Percentiles rank a stretch among this genome's conserved stretches.
Evolutionary conservation across 2,329 filamentous ascomycete genomes (phyloP).

Genomic region (Epichloe scottii): DNA sequence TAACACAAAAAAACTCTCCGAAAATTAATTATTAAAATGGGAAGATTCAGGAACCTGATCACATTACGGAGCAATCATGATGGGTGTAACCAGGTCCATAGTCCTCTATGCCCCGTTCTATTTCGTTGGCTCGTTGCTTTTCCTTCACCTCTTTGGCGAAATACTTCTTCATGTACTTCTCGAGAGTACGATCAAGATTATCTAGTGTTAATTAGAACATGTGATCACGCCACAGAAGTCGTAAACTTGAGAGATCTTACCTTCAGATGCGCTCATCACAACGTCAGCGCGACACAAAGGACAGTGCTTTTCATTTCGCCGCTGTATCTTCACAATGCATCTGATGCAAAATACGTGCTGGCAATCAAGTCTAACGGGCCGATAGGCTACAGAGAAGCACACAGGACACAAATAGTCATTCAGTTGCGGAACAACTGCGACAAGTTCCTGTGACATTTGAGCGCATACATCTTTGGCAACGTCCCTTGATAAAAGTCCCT

Average conservation of each 20-base stretch:
- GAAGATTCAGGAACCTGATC: constrained; percentile 6
- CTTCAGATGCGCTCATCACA: constrained; percentile 55
- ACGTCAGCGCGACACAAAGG: constrained; percentile 64
- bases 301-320: constrained; percentile 53
- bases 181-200: constrained; percentile 56
- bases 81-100: constrained; percentile 55
- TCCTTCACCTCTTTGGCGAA: constrained; percentile 60
- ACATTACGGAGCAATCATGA: constrained; percentile 50
- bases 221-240: background rate
- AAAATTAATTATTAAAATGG: background rate
- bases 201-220: constrained; percentile 26
- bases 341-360: constrained; percentile 72
- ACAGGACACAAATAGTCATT: constrained; percentile 76
- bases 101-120: constrained; percentile 59
- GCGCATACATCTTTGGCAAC: constrained; percentile 67
- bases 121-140: constrained; percentile 60
- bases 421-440: constrained; percentile 66
- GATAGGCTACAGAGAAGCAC: constrained; percentile 67
- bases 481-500: constrained; percentile 49
- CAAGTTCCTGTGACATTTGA: constrained; percentile 58
- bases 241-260: constrained; percentile 25
- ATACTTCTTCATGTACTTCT: constrained; percentile 59
- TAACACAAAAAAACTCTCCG: too few relatives aligned
- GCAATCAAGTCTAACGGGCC: constrained; percentile 66
- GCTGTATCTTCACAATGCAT: constrained; percentile 71